Evolutionary conservation across 2,329 filamentous ascomycete genomes (phyloP).

Genomic region (Colletotrichum euphorbiae): DNA sequence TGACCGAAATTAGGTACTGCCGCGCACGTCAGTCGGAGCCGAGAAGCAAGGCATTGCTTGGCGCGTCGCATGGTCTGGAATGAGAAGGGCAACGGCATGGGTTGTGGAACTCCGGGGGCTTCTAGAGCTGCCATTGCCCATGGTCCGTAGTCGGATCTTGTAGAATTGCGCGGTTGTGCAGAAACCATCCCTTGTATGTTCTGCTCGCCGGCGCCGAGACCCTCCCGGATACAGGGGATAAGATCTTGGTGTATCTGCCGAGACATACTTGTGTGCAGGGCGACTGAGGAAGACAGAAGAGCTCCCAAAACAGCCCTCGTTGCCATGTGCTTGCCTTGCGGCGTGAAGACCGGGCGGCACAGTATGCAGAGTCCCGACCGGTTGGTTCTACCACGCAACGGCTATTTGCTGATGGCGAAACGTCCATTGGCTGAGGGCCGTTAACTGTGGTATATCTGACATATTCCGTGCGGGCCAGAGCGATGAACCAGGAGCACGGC

Average conservation of each 20-base stretch:
- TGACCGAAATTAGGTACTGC: slow-evolving; percentile 15
- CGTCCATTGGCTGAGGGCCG: not conserved
- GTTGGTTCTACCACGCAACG: slow-evolving; percentile 14
- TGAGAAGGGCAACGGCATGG: slow-evolving; percentile 8
- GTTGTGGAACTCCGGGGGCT: slow-evolving; percentile 4
- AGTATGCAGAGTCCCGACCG: slow-evolving; percentile 13
- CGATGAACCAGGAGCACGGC: not conserved
- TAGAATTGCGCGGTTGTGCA: not conserved
- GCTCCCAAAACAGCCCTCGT: not conserved
- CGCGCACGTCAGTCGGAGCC: slow-evolving; percentile 27
- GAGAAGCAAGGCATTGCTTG: slow-evolving; percentile 20
- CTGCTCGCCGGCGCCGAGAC: not conserved
- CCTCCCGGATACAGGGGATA: not conserved
- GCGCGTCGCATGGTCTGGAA: slow-evolving; percentile 8
- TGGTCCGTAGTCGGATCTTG: not conserved
- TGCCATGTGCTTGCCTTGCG: not conserved
- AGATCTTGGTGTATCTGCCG: not conserved
- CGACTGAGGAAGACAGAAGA: not conserved
- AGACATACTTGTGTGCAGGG: not conserved
- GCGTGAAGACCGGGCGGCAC: not conserved
- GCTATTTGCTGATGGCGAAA: not conserved
- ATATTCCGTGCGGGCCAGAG: not conserved
- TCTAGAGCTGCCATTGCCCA: not conserved
- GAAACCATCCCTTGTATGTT: slow-evolving; percentile 10
- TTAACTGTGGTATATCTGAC: not conserved